Base-by-base conservation (phyloP, 331 rosid genomes). In the Erythrophleum ivorense region DNA sequence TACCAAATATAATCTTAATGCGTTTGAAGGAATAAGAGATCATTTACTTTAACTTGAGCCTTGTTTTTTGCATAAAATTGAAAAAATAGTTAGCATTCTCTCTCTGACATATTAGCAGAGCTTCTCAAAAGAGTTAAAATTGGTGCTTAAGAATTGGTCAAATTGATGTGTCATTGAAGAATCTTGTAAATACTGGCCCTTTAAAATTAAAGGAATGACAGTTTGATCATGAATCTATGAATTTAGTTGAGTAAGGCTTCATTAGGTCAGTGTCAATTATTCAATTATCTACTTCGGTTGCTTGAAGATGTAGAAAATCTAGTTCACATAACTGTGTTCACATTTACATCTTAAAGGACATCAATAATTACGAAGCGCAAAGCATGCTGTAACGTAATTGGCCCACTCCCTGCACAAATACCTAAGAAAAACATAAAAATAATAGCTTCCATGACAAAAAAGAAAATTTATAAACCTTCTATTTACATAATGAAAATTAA, bases 231-330 rank as follows among this genome's bases (percentile, higher is more conserved):
- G 14, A 19, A 21, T 19, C 1, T 21, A 8, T 18, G 62, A 19
- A 2, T 54, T 57, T n/a, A 6, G 3, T 67, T 9, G 29, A 70
- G 77, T 36, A 70, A 59, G 34, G 75, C 19, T 45, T 65, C 15
- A 14, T 36, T 5, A 54, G 84, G 86, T 79, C 80, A 79, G 19
- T 5, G 82, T 78, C 86, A 70, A 75, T 29, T 78, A 36, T 46
- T 86, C 10, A 48, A 48, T 83, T 31, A 71, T 76, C 38, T 1
- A 79, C 36, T 53, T 38, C 18, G 43, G 21, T 83, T 78, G 69
- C 84, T 66, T 45, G 63, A 52, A 36, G 11, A 46, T 55, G 48
- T 57, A 62, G 84, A 71, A 21, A 83, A 80, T 60, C 68, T 79
- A 6, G 70, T 77, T 80, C 77, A 29, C 41, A 62, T 11, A 29